A percentile compares a stretch with the other conserved stretches of the same genome.
Conservation (phyloP, 2,329 filamentous ascomycete genomes). For the Fusarium duplospermum region DNA sequence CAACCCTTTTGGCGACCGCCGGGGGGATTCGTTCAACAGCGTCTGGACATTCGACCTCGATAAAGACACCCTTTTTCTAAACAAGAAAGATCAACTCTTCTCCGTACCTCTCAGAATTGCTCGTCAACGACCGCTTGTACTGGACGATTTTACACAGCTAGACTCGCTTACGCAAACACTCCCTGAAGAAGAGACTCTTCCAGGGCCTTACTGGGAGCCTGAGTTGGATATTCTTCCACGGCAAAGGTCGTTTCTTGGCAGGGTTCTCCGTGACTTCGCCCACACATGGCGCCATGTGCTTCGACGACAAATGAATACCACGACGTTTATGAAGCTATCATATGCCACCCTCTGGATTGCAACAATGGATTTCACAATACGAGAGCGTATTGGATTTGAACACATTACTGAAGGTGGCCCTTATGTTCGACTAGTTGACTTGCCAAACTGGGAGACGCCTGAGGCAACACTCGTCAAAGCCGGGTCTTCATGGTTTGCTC, state of each 20-base stretch:
- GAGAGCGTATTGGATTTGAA: constrained; percentile 17
- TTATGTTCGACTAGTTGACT: constrained; percentile 24
- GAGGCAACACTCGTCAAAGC: constrained; percentile 11
- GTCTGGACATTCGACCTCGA: constrained; percentile 12
- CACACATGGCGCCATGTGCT: constrained; percentile 39
- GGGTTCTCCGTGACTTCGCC: constrained; percentile 29
- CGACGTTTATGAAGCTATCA: constrained; percentile 30
- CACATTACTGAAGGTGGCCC: neutral
- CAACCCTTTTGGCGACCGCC: neutral
- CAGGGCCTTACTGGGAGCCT: constrained; percentile 30
- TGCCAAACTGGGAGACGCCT: constrained; percentile 32
- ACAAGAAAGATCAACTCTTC: neutral
- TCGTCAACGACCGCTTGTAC: constrained; percentile 18
- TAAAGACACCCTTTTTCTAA: neutral
- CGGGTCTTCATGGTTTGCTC: constrained; percentile 33
- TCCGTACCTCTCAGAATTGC: constrained; percentile 19
- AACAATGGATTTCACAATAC: neutral
- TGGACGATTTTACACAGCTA: constrained; percentile 25
- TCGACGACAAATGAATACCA: constrained; percentile 20
- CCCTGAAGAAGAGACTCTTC: neutral
- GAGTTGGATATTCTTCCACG: neutral
- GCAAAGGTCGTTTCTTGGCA: constrained; percentile 22
- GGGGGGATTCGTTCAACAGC: neutral
- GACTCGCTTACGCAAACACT: neutral
- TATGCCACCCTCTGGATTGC: constrained; percentile 32